Evolutionary conservation across 2,329 filamentous ascomycete species (phyloP), one percentile per base, ranked within the genome.

Genomic region (Epichloe coenophiala): DNA sequence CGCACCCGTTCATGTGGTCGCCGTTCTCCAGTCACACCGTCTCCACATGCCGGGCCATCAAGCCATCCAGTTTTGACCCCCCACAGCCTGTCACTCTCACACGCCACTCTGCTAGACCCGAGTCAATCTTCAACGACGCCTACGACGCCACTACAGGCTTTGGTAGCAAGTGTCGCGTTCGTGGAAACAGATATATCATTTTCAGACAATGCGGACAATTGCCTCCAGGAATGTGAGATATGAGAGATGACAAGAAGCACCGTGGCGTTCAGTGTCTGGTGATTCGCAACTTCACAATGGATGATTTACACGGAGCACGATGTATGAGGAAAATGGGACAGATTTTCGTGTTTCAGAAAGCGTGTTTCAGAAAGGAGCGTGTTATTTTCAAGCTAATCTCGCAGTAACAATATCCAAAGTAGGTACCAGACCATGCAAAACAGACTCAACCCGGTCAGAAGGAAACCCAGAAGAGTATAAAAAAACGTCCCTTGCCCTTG

Each of bases 21-120:
- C 27, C 15, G 38, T 40, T 40, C 17, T 41, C 48, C 48, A 49
- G 38, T 38, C 47, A 44, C 47, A 44, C 47, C 27, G 12, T 44
- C 39, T 38, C 8, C 39, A 36, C 39, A 17, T n/a, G 21, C 27
- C 11, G 27, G 8, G 8, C 8, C 27, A 31, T 31, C 27, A 31
- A 31, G 27, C 27, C 27, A 27, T 27, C 27, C 7, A 5, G 21
- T 23, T 23, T 23, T 23, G 21, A 23, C 1, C 21, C 4, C 21
- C 21, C 21, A 5, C 21, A 23, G 21, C 27, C 23, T 31, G 42
- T 44, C 27, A 31, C 21, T 27, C 21, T 13, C 5, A 40, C 23
- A 11, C 5, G 21, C 46, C 38, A 33, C 33, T 37, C 17, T 36
- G n/a, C 45, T 23, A 31, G 15, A 15, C 33, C 21, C 35, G 36